Conservation (phyloP, 192 early-diverging fungal species). For the Backusella macrospora region DNA sequence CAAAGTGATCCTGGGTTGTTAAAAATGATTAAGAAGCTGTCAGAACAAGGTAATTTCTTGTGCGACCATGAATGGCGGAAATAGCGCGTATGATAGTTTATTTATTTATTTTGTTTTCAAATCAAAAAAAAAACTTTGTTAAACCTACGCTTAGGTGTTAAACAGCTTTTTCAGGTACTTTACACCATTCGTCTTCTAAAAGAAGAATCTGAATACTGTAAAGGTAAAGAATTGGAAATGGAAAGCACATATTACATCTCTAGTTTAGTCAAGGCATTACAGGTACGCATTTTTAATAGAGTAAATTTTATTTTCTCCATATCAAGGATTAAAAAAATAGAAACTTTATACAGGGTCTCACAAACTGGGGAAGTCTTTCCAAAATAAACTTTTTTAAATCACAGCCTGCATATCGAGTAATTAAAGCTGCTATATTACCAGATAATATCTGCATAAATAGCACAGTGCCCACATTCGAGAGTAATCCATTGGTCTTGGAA, state of each 20-base stretch:
- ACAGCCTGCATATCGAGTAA: background rate
- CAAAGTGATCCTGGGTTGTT: background rate
- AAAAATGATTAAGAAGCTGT: background rate
- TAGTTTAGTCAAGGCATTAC: background rate
- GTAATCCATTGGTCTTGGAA: background rate
- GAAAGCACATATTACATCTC: slow-evolving; percentile 3
- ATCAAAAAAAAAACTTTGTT: background rate
- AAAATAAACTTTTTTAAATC: background rate
- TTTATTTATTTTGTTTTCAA: background rate
- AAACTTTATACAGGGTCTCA: background rate
- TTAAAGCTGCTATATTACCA: background rate
- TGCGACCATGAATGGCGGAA: background rate
- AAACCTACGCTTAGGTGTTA: background rate
- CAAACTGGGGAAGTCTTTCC: slow-evolving; percentile 7
- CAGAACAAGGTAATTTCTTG: background rate
- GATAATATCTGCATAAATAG: background rate
- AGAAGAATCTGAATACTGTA: background rate
- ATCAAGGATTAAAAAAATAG: background rate
- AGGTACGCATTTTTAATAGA: background rate
- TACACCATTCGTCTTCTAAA: slow-evolving; percentile 7
- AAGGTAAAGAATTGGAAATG: background rate
- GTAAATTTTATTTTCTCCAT: slow-evolving; percentile 13
- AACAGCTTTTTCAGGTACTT: slow-evolving; percentile 7
- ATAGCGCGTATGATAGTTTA: background rate
- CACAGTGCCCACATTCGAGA: background rate